Evolutionary conservation across 805 yeast species (phyloP), one percentile per base, ranked within the genome.

Genomic region (Candida tammaniensis): DNA sequence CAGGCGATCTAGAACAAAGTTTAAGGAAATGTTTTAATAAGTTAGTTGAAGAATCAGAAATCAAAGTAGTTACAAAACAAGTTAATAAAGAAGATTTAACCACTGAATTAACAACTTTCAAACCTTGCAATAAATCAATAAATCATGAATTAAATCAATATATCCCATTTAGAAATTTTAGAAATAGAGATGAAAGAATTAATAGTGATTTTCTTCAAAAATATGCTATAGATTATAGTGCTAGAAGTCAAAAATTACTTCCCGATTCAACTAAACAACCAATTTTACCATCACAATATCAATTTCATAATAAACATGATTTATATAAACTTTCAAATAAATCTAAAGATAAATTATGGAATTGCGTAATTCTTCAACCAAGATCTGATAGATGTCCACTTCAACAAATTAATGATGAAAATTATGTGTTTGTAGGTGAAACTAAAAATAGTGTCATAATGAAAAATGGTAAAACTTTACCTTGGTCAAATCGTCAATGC

Each of bases 341-440:
- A 12, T 63, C 76, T 3, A 57, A 76, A 35, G 76, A 74, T 28
- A 70, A 74, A 47, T 52, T 77, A 29, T 76, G 80, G 80, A 60
- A 64, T 23, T 64, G 61, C 32, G 78, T 78, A 11, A 62, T 78
- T 4, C 49, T 78, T 20, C 69, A 72, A 4, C 80, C 82, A 16
- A 57, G 82, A 27, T 38, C 42, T 1, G 84, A 77, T 43, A 39
- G 46, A 1, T 39, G 49, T 7, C 66, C 64, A 1, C 16, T 28
- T 6, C 17, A 24, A 10, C 24, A 35, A 15, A 47, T 62, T 9
- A 52, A 56, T 38, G 36, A 42, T 27, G 37, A 43, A n/a, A 18
- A 35, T 14, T 57, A 55, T 39, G 33, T 57, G 7, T 51, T 49
- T 25, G 48, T 56, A 9, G 29, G 17, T 2, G 21, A 29, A 12